Evolutionary conservation across 2,329 filamentous ascomycete species (phyloP), one percentile per base, ranked within the genome.

Genomic region (Colletotrichum ledebouriae): DNA sequence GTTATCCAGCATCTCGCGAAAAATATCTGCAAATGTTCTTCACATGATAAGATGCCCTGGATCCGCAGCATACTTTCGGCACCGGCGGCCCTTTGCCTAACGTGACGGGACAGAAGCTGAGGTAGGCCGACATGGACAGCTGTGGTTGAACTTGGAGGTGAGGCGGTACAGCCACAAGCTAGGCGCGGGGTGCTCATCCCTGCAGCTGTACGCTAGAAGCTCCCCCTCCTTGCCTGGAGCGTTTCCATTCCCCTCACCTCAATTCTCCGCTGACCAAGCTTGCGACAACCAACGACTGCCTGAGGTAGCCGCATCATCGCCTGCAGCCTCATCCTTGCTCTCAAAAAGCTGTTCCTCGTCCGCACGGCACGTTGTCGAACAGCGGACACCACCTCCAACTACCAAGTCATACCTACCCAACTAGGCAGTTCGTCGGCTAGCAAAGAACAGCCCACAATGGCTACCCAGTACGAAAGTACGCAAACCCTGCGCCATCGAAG

Each of bases 381-480:
- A 15, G 11, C 15, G 17, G 13, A 6, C 20, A 20, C 9, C 49
- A 50, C 25, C 2, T 34, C 20, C 6, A 42, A 34, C 46, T 3
- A 34, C 29, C 58, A 9, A 9, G 7, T 12, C 20, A 37, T 7
- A 37, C 29, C 29, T 29, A 29, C 6, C 10, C 37, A 13, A 39
- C 37, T 39, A 29, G 29, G 6, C 29, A 29, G 37, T 15, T 39
- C 10, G 37, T 15, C 3, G 11, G 11, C 37, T 39, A 1, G 37
- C 33, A n/a, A 46, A 25, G 25, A 41, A 12, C 13, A 63, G 46
- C 56, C 61, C 75, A 78, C 58, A 72, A 88, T 88, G 86, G 79
- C 86, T 57, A 87, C 83, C 17, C 86, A 86, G 72, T 89, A 89
- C 77, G 86, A 89, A 82, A 80, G 86, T 84, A 76, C 57, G 69